Evolutionary conservation across 1,284 basidiomycete genomes (phyloP).

Genomic region (Tetrapyrgos nigripes): DNA sequence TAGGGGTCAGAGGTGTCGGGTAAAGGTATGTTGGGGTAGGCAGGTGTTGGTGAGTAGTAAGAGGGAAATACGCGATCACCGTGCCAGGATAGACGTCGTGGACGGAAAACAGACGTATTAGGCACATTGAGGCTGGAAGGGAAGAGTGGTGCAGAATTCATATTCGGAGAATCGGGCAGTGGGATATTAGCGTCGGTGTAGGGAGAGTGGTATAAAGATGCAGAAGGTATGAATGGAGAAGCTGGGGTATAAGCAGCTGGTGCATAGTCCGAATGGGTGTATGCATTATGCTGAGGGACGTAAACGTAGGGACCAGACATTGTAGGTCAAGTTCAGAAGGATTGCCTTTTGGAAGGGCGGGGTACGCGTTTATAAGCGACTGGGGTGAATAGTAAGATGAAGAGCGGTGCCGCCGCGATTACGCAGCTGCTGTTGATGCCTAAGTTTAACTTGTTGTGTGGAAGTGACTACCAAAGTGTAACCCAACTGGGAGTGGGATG

Average conservation of each 20-base stretch:
- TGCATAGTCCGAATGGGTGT: conserved; percentile 33
- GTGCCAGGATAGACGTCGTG: conserved; percentile 21
- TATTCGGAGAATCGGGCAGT: conserved; percentile 18
- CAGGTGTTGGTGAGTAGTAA: conserved; percentile 19
- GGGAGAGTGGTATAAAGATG: conserved; percentile 34
- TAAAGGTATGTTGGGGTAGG: conserved; percentile 12
- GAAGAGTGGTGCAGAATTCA: neutral
- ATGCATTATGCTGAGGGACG: conserved; percentile 32
- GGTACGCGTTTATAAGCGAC: too few species aligned
- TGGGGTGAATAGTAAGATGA: neutral
- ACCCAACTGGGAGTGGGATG: neutral
- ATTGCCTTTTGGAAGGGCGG: neutral
- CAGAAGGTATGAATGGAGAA: conserved; percentile 49
- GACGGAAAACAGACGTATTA: neutral
- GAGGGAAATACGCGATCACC: neutral
- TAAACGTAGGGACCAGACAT: conserved; percentile 51
- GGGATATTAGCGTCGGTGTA: conserved; percentile 14
- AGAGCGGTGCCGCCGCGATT: neutral
- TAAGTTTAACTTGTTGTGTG: too few species aligned
- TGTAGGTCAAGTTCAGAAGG: too few species aligned
- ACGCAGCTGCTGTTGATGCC: neutral
- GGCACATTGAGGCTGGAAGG: neutral
- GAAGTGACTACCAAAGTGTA: neutral
- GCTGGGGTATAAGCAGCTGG: conserved; percentile 25
- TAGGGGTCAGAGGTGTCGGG: conserved; percentile 17